Base-by-base conservation (phyloP, 441 rosid species). In the Breynia disticha region DNA sequence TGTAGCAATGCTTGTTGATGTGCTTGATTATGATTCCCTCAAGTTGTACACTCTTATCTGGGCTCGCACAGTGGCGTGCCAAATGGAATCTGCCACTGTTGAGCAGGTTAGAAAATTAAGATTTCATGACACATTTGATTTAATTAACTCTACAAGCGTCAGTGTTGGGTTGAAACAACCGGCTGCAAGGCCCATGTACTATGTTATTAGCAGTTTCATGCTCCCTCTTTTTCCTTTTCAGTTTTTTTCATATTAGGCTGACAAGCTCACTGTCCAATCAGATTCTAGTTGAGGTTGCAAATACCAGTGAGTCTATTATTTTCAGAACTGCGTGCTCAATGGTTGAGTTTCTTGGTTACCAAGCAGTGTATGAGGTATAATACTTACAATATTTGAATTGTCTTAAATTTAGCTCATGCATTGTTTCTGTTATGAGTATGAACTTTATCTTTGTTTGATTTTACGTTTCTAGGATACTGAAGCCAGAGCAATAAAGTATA, bases 1-100 rank as follows among this genome's bases (percentile, higher is more conserved):
- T 69, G 59, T 67, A 93, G 99, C 83, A 54, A 78, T 56, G 75
- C 77, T 93, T 61, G 72, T 64, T 67, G 78, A 79, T 60, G 66
- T 74, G 65, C 88, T 93, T 61, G 99, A 89, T 72, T 87, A 80
- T 62, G 99, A 93, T 80, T 69, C 88, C 56, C 65, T 93, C 78
- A 89, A 83, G 77, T 69, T 93, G 59, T 93, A 93, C 74, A 67
- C 87, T 48, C 90, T 93, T 65, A 84, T 93, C 63, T 93, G 99
- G 99, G 74, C 93, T 61, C 77, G 99, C 52, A 76, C 95, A 13
- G 17, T 89, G 72, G 96, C 97, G 50, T 93, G 96, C 65, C 99
- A 89, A 71, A 89, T 93, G 99, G 90, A 86, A 76, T 81, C 96
- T 46, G 78, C 77, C 56, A 71, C 60, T 19, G 49, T 77, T 66